These are phyloP conservation scores for Lodderomyces metapsilosis DNA, from an alignment of 1,139 yeast species.

Conservation along the genomic window DNA sequence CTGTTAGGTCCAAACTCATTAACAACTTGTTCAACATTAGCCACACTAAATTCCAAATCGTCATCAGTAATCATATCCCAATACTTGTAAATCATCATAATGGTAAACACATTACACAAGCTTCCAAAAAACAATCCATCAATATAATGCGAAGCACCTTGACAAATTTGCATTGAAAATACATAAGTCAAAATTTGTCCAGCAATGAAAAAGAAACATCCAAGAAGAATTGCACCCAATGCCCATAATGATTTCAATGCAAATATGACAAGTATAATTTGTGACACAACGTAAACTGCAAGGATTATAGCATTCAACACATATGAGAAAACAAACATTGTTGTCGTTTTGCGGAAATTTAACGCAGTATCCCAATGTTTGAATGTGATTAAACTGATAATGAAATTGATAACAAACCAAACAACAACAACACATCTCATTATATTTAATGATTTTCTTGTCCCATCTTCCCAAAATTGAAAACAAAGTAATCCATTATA, in stretches of 20 bases:
- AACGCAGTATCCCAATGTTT: constrained; percentile 58
- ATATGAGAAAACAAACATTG: constrained; percentile 67
- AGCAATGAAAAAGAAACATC: constrained; percentile 69
- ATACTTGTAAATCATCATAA: constrained; percentile 93
- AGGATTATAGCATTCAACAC: constrained; percentile 68
- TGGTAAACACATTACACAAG: constrained; percentile 71
- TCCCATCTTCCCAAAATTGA: constrained; percentile 94
- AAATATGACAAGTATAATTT: constrained; percentile 64
- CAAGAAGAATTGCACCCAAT: constrained; percentile 72
- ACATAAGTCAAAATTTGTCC: constrained; percentile 79
- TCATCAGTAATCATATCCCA: constrained; percentile 98
- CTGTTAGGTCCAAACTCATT: constrained; percentile 12
- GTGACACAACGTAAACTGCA: constrained; percentile 63
- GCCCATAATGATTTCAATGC: constrained; percentile 83
- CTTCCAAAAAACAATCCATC: constrained; percentile 90
- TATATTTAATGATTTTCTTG: constrained; percentile 58
- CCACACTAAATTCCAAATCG: constrained; percentile 88
- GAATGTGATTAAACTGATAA: constrained; percentile 70
- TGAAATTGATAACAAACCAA: constrained; percentile 64
- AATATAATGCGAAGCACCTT: constrained; percentile 73
- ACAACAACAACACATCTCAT: constrained; percentile 47
- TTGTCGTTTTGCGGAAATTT: constrained; percentile 49
- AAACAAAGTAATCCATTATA: constrained; percentile 79
- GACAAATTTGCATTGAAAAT: constrained; percentile 65
- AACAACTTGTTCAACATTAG: constrained; percentile 41